Base-by-base conservation (phyloP, 83 land plant genomes). In the Isoetes engelmannii region DNA sequence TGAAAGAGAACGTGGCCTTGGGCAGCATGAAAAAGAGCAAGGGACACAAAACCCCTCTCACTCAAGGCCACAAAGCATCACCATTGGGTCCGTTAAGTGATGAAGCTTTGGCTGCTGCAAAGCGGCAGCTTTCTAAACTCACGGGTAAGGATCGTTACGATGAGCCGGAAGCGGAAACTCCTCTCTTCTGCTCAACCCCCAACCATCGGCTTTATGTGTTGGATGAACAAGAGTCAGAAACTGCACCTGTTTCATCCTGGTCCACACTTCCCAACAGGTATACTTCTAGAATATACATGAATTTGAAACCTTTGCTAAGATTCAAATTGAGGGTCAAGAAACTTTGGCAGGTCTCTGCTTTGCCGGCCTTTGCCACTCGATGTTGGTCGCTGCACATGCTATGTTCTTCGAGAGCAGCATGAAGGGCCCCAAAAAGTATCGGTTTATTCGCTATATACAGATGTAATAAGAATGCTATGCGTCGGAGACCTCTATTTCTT, bases 241-340 rank as follows among this genome's bases (percentile, higher is more conserved):
- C 90, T 21, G 94, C 94, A 6, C 94, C 94, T 10, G 90, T 88
- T 61, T 83, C 94, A 37, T 78, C 90, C 9, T 89, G 94, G 94
- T 84, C 87, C 51, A 82, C 88, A 37, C 74, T 89, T 65, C 82
- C 84, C 4, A 89, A 89, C 68, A 82, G 88, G 93, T 86, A 15
- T 55, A n/a, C 4, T n/a, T 6, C 5, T 5, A 46, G 9, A 17
- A 44, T 67, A 8, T 19, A 45, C 5, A 48, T 20, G 6, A 46
- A 13, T 19, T 5, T 4, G 57, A 8, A 10, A 6, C 17, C 73
- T 13, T 4, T 5, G 47, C 45, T 13, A n/a, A 59, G 17, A 12
- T 59, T 6, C 18, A 12, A 18, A 6, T 7, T 18, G 6, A 9
- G 6, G 62, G 9, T 59, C 62, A 18, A 8, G 62, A 59, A 8